These are phyloP conservation scores for Solanum bulbocastanum DNA, from an alignment of 257 asterid genomes.

Conservation along the genomic window DNA sequence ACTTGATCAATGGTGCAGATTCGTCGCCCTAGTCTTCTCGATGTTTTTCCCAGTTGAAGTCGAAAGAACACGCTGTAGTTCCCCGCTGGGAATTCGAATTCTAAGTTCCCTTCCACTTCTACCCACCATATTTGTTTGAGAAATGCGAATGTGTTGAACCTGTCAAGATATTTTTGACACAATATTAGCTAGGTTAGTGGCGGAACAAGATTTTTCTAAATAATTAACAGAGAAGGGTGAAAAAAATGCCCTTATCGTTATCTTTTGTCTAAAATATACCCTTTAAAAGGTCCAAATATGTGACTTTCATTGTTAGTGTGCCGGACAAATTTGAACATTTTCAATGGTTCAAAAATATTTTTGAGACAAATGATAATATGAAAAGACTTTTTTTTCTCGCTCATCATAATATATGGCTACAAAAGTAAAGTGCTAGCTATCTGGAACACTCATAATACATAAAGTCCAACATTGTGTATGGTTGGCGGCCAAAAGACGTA, in stretches of 20 bases:
- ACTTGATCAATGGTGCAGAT: slow-evolving; percentile 14
- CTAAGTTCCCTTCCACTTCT: slow-evolving; percentile 39
- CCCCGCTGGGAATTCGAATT: slow-evolving; percentile 48
- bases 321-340: background rate
- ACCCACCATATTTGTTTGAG: slow-evolving; percentile 62
- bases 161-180: background rate
- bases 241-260: background rate
- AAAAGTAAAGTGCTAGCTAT: background rate
- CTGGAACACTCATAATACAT: background rate
- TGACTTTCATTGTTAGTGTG: background rate
- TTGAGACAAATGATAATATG: background rate
- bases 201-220: background rate
- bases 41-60: slow-evolving; percentile 26
- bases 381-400: background rate
- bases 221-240: background rate
- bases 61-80: slow-evolving; percentile 40
- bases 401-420: background rate
- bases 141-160: slow-evolving; percentile 36
- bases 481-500: background rate
- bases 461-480: background rate
- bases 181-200: background rate
- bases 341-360: background rate
- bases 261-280: background rate
- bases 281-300: background rate
- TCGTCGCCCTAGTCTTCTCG: slow-evolving; percentile 14